Evolutionary conservation across 257 asterid genomes (phyloP).

Genomic region (Eucommia ulmoides): DNA sequence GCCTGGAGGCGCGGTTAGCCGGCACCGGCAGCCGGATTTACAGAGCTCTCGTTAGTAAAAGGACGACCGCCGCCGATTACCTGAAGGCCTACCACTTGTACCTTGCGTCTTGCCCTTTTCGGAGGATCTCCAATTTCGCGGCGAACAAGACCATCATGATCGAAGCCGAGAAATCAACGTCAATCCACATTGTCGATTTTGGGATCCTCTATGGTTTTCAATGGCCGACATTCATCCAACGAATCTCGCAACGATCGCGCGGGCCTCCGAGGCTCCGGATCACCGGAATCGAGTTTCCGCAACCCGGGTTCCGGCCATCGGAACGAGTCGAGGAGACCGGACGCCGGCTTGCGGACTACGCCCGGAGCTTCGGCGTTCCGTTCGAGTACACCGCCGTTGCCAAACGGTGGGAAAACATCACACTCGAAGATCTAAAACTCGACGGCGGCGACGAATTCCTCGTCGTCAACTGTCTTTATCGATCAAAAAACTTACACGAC

Average conservation of each 20-base stretch:
- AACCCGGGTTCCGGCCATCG: conserved; percentile 1
- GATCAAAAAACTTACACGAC: not conserved
- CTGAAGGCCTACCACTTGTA: not conserved
- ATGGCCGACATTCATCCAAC: conserved; percentile 1
- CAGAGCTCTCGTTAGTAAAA: not conserved
- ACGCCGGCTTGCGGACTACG: not conserved
- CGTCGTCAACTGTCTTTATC: conserved; percentile 1
- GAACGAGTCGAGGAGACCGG: conserved; percentile 2
- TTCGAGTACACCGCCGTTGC: not conserved
- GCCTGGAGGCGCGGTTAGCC: conserved; percentile 1
- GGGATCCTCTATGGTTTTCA: conserved; percentile 4
- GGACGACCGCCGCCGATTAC: not conserved
- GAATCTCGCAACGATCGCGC: not conserved
- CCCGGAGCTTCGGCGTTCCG: not conserved
- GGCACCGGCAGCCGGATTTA: not conserved
- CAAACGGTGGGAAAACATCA: not conserved
- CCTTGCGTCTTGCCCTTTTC: not conserved
- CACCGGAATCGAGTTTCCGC: conserved; percentile 1
- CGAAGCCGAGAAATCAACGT: not conserved
- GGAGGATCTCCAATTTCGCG: not conserved
- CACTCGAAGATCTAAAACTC: conserved; percentile 1
- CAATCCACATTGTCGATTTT: not conserved
- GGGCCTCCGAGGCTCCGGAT: not conserved
- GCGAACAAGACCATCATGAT: not conserved
- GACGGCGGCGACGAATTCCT: not conserved